Conservation (phyloP, 148 eudicot genomes). For the Chenopodium formosanum region DNA sequence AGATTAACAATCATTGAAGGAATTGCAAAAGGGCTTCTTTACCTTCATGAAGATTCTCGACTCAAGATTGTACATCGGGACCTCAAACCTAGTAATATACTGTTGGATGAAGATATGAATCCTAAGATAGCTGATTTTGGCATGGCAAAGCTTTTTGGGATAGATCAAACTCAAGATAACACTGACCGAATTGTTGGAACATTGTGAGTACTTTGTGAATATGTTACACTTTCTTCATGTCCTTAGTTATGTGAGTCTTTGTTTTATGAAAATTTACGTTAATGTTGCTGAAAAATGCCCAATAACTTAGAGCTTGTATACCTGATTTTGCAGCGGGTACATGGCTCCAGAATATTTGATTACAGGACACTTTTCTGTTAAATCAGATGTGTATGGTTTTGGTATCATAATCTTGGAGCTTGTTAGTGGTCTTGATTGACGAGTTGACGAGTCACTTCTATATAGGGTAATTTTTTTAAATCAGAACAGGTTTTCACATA, state of each 20-base stretch:
- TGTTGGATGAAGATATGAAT: constrained; percentile 32
- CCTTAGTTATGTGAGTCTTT: neutral
- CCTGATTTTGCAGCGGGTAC: constrained; percentile 24
- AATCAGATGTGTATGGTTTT: constrained; percentile 41
- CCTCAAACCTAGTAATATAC: constrained; percentile 33
- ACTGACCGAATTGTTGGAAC: constrained; percentile 29
- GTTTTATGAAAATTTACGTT: neutral
- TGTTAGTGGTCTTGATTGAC: constrained; percentile 34
- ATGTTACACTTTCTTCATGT: no score
- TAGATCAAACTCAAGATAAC: constrained; percentile 30
- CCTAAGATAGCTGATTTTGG: constrained; percentile 39
- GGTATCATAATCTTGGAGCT: constrained; percentile 36
- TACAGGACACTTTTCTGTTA: constrained; percentile 31
- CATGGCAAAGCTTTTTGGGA: constrained; percentile 32
- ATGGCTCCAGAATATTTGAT: constrained; percentile 41
- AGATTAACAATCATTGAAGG: constrained; percentile 20
- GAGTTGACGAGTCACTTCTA: no score
- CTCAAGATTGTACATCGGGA: constrained; percentile 34
- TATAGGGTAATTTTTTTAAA: no score
- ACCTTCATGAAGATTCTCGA: constrained; percentile 30
- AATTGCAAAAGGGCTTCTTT: constrained; percentile 25
- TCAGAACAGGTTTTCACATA: constrained; percentile 13
- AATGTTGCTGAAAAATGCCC: neutral
- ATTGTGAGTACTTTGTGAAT: constrained; percentile 9
- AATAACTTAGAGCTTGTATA: neutral